Conservation (phyloP, 805 yeast genomes). For the Blastobotrys americana region DNA sequence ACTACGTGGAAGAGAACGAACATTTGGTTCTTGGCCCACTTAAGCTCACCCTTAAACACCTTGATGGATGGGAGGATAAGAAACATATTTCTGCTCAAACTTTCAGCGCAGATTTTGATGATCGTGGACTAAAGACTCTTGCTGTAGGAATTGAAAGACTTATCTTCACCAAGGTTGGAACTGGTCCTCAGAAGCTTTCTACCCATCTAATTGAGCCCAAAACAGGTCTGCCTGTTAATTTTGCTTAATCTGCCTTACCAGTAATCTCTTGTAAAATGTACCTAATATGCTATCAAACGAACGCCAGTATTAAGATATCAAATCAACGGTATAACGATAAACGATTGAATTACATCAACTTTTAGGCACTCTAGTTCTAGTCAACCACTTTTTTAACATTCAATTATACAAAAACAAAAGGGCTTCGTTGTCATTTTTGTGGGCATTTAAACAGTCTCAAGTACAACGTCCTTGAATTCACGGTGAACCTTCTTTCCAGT, state of each 20-base stretch:
- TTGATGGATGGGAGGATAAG: constrained; percentile 61
- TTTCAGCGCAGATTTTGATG: constrained; percentile 28
- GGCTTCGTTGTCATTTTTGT: constrained; percentile 1
- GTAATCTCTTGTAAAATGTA: no score
- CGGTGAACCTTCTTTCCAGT: constrained; percentile 93
- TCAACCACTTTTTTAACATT: constrained; percentile 1
- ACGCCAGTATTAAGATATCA: no score
- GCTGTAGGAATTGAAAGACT: constrained; percentile 72
- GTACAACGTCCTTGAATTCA: constrained; percentile 98
- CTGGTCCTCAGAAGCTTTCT: constrained; percentile 59
- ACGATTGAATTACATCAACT: no score
- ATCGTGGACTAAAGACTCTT: constrained; percentile 44
- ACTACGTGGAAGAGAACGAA: constrained; percentile 75
- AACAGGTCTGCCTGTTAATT: neutral
- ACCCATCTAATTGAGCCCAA: constrained; percentile 8
- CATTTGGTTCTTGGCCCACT: constrained; percentile 63
- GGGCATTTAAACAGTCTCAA: constrained; percentile 78
- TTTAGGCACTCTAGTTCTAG: no score
- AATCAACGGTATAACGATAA: no score
- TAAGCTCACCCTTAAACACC: constrained; percentile 48
- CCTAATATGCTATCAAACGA: constrained; percentile 1
- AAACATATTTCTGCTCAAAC: constrained; percentile 25
- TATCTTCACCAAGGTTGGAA: constrained; percentile 79
- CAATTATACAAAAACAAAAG: constrained; percentile 1
- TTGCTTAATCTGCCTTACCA: no score